These are phyloP conservation scores for Aureobasidium sp. DNA, from an alignment of 2,329 filamentous ascomycete species.

Conservation along the genomic window DNA sequence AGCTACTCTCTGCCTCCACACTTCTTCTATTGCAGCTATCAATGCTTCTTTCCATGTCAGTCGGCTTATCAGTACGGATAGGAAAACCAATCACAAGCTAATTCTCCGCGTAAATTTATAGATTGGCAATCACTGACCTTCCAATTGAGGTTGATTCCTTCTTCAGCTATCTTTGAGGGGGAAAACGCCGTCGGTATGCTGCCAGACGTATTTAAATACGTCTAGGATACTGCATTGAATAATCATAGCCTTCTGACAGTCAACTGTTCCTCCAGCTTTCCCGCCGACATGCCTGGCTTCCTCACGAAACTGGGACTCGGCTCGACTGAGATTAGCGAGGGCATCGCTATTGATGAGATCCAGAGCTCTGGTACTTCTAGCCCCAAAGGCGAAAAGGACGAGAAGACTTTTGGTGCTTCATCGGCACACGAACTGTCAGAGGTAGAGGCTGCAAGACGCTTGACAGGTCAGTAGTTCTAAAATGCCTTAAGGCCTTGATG, in stretches of 20 bases:
- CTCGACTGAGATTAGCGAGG: background rate
- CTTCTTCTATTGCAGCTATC: background rate
- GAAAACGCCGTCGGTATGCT: background rate
- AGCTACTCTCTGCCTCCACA: background rate
- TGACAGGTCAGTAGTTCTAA: background rate
- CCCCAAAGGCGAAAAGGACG: background rate
- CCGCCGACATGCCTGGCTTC: background rate
- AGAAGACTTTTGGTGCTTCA: background rate
- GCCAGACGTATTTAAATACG: background rate
- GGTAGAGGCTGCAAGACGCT: background rate
- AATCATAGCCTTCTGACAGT: background rate
- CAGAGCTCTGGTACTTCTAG: background rate
- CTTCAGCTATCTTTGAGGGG: background rate
- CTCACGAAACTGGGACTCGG: slow-evolving; percentile 1
- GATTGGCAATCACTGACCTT: background rate
- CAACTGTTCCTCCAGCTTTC: background rate
- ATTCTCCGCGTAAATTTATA: background rate
- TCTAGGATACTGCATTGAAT: background rate
- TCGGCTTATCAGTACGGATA: background rate
- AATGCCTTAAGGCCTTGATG: background rate
- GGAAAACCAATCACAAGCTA: background rate
- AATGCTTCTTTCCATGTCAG: background rate
- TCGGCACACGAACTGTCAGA: background rate
- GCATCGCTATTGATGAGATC: background rate
- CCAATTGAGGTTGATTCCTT: background rate